These are phyloP conservation scores for Nematocida major DNA, from an alignment of 371 early-diverging fungal species.

Conservation along the genomic window DNA sequence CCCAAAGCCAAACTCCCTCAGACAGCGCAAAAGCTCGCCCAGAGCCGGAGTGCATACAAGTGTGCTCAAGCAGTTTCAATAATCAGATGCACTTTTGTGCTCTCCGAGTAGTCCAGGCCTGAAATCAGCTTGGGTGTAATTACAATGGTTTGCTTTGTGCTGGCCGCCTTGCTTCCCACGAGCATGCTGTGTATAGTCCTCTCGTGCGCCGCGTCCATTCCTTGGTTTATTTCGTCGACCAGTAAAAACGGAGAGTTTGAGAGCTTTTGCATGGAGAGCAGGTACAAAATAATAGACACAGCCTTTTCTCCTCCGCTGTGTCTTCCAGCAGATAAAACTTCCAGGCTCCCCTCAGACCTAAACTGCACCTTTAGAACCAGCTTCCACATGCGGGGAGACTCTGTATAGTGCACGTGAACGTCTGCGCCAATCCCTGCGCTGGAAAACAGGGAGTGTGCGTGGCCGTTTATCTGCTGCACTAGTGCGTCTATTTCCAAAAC, in stretches of 20 bases:
- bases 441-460: background rate
- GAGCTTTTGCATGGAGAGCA: conserved; percentile 81
- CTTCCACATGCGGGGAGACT: conserved; percentile 74
- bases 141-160: conserved; percentile 72
- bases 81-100: conserved; percentile 72
- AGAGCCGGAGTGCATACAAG: too few species aligned
- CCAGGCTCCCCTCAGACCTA: conserved; percentile 74
- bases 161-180: conserved; percentile 51
- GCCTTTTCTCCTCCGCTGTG: conserved; percentile 82
- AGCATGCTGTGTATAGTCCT: conserved; percentile 79
- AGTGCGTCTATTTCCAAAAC: conserved; percentile 17
- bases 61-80: conserved; percentile 1
- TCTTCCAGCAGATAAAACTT: conserved; percentile 75
- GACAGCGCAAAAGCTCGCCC: too few species aligned
- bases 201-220: conserved; percentile 97
- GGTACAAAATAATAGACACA: conserved; percentile 79
- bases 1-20: background rate
- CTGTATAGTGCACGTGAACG: background rate
- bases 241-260: conserved; percentile 86
- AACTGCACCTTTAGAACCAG: conserved; percentile 72
- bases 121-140: conserved; percentile 97
- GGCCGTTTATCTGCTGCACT: conserved; percentile 24
- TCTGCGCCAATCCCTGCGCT: background rate
- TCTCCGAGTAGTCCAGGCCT: conserved; percentile 78
- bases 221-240: conserved; percentile 98